Evolutionary conservation across 2,329 filamentous ascomycete species (phyloP).

Genomic region (Colletotrichum nymphaeae): DNA sequence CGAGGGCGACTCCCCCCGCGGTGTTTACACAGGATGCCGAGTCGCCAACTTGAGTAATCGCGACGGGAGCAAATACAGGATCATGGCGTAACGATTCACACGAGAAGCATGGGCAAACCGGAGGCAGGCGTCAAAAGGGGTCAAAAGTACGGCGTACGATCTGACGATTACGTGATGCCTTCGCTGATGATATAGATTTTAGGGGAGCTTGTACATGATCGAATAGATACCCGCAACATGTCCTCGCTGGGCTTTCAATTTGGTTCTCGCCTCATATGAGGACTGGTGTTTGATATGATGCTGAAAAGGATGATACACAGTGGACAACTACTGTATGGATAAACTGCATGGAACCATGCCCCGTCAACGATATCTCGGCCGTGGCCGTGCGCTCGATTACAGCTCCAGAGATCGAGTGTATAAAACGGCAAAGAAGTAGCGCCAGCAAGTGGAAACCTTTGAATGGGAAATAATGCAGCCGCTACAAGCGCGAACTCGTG

Average conservation of each 20-base stretch:
- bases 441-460: neutral
- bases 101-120: conserved; percentile 26
- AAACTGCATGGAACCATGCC: neutral
- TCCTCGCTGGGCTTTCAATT: conserved; percentile 27
- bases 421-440: too few species aligned
- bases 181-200: conserved; percentile 34
- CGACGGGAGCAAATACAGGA: conserved; percentile 9
- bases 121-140: conserved; percentile 33
- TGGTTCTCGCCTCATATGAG: neutral
- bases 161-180: conserved; percentile 29
- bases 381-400: too few species aligned
- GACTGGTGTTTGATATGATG: neutral
- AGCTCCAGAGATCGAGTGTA: too few species aligned
- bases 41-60: neutral
- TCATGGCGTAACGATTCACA: conserved; percentile 32
- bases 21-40: neutral
- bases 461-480: neutral
- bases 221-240: conserved; percentile 37
- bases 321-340: neutral
- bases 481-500: neutral
- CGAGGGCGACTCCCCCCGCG: neutral
- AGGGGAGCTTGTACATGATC: conserved; percentile 35
- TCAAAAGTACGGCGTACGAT: conserved; percentile 31
- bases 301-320: neutral
- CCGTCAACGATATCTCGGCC: too few species aligned